phyloP scores from a whole-genome alignment of 495 filamentous ascomycete genomes.

The Saxophila tyrrhenica region DNA sequence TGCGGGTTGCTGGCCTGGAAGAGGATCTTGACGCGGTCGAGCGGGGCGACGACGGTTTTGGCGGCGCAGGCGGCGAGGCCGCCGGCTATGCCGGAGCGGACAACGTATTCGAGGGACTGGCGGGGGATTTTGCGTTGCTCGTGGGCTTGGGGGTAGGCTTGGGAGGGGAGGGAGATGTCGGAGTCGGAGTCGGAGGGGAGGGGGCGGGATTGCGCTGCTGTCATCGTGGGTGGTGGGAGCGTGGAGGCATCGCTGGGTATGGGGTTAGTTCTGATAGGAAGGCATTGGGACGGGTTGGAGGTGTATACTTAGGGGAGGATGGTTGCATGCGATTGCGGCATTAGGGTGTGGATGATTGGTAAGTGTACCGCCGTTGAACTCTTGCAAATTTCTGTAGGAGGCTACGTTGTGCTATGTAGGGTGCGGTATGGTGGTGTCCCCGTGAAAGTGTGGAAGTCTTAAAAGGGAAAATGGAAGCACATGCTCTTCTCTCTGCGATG shows the following conservation, averaged over 20 bases:
- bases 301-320: not conserved
- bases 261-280: not conserved
- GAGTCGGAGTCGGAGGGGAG: not conserved
- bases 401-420: not conserved
- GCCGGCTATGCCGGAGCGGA: constrained; percentile 71
- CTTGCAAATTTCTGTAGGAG: too few species aligned
- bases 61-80: constrained; percentile 71
- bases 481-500: not conserved
- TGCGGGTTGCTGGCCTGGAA: constrained; percentile 93
- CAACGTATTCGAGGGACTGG: constrained; percentile 69
- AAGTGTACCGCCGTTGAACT: too few species aligned
- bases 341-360: too few species aligned
- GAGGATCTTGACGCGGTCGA: constrained; percentile 96
- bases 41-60: constrained; percentile 89
- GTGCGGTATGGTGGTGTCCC: not conserved
- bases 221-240: not conserved
- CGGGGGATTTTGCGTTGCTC: constrained; percentile 41
- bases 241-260: not conserved
- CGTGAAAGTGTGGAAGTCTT: not conserved
- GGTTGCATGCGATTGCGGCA: not conserved
- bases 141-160: not conserved
- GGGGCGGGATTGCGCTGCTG: not conserved
- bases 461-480: not conserved
- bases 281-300: too few species aligned
- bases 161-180: not conserved